Evolutionary conservation across 331 rosid genomes (phyloP).

Genomic region (Erythrophleum ivorense): DNA sequence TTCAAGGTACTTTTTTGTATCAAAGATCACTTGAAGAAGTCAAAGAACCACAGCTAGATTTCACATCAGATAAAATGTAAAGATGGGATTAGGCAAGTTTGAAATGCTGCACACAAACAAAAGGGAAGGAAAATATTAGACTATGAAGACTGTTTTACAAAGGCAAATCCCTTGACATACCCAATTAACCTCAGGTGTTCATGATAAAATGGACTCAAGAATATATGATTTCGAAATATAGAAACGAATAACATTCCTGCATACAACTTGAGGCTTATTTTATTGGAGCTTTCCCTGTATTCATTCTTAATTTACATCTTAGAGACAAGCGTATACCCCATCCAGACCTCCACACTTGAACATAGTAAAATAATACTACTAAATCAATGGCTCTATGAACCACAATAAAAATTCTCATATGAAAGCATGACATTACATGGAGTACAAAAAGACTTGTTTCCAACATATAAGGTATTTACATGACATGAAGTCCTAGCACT

Average conservation of each 20-base stretch:
- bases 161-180: not conserved
- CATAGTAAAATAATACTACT: not conserved
- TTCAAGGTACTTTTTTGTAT: not conserved
- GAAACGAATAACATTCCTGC: not conserved
- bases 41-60: slow-evolving; percentile 21
- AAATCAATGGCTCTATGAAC: slow-evolving; percentile 1
- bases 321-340: not conserved
- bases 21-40: not conserved
- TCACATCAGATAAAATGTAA: not conserved
- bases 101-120: not conserved
- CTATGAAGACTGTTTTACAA: not conserved
- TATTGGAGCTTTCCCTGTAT: slow-evolving; percentile 8
- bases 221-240: slow-evolving; percentile 18
- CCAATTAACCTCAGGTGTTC: not conserved
- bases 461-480: not conserved
- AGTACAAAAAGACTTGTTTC: not conserved
- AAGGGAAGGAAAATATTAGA: not conserved
- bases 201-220: slow-evolving; percentile 5
- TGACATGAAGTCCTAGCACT: not conserved
- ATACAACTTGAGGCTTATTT: not conserved
- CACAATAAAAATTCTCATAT: not conserved
- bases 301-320: slow-evolving; percentile 27
- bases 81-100: not conserved
- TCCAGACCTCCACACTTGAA: not conserved
- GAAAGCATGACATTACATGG: not conserved